Percentiles rank a stretch among this genome's conserved stretches.
These are phyloP conservation scores for Trypanosoma scelopori DNA, from an alignment of 208 protist genomes.

Conservation along the genomic window DNA sequence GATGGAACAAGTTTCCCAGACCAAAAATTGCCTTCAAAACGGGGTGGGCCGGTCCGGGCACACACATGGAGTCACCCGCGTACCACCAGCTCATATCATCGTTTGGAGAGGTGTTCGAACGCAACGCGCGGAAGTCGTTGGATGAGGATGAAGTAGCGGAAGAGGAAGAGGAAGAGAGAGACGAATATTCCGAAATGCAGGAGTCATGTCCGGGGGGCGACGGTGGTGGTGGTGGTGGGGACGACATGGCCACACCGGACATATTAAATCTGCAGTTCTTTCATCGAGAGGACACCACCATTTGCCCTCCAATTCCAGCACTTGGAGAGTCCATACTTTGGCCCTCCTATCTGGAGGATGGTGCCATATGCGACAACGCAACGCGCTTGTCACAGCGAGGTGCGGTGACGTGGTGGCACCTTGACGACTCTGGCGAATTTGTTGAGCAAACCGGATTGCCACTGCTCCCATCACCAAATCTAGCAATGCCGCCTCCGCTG, in stretches of 20 bases:
- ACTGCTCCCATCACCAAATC: slow-evolving; percentile 11
- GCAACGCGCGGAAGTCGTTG: slow-evolving; percentile 1
- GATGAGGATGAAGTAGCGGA: slow-evolving; percentile 2
- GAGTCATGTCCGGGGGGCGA: neutral
- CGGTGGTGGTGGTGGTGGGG: slow-evolving; percentile 4
- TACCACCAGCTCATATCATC: slow-evolving; percentile 77
- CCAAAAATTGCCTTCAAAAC: slow-evolving; percentile 80
- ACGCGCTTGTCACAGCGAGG: slow-evolving; percentile 79
- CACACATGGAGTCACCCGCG: slow-evolving; percentile 56
- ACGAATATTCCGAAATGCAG: slow-evolving; percentile 19
- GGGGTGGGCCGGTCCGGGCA: slow-evolving; percentile 81
- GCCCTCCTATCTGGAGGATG: slow-evolving; percentile 71
- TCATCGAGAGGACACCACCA: slow-evolving; percentile 55
- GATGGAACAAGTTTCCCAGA: slow-evolving; percentile 67
- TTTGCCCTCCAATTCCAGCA: slow-evolving; percentile 51
- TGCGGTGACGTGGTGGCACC: slow-evolving; percentile 84
- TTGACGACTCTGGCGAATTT: slow-evolving; percentile 91
- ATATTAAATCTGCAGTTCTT: slow-evolving; percentile 88
- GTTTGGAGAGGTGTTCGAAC: slow-evolving; percentile 79
- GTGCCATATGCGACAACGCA: slow-evolving; percentile 79
- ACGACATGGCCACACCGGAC: slow-evolving; percentile 20
- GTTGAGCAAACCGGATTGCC: slow-evolving; percentile 81
- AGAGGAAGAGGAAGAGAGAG: slow-evolving; percentile 22
- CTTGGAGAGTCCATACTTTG: slow-evolving; percentile 71
- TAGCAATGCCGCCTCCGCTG: slow-evolving; percentile 2